Percentiles rank a stretch among this genome's conserved stretches.
Evolutionary conservation across 2,329 filamentous ascomycete species (phyloP).

Genomic region (Sporothrix dimorphospora): DNA sequence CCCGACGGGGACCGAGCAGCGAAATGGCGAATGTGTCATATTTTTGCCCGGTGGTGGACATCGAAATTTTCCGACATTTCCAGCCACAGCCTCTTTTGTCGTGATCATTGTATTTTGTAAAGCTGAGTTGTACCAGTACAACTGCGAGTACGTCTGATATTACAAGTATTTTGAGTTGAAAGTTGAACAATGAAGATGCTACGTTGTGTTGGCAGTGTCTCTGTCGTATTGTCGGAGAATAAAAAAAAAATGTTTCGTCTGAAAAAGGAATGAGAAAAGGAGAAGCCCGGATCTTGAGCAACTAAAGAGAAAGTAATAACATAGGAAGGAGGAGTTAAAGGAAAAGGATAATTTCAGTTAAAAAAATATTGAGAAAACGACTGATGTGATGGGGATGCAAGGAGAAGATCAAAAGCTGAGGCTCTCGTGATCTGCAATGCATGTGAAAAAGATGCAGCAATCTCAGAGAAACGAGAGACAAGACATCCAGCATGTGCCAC

Average conservation of each 20-base stretch:
- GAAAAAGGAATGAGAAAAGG: neutral
- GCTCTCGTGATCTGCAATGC: neutral
- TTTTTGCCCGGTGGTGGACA: neutral
- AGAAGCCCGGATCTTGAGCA: neutral
- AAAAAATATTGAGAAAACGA: too few species aligned
- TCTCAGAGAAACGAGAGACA: neutral
- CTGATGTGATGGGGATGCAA: neutral
- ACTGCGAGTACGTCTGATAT: neutral
- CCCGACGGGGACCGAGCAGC: neutral
- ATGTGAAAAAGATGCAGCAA: neutral
- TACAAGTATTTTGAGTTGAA: neutral
- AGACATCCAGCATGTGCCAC: slow-evolving; percentile 7
- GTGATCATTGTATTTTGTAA: neutral
- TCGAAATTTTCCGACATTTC: neutral
- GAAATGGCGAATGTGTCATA: neutral
- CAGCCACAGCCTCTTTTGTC: neutral
- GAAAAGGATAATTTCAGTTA: neutral
- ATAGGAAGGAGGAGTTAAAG: neutral
- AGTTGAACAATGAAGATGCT: neutral
- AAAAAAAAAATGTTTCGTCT: neutral
- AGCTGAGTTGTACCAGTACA: neutral
- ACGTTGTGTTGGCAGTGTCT: neutral
- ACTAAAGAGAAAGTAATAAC: neutral
- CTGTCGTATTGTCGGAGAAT: neutral
- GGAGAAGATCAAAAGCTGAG: neutral